Conservation (phyloP, 176 grass and related monocot species). For the Rhynchospora pubera region DNA sequence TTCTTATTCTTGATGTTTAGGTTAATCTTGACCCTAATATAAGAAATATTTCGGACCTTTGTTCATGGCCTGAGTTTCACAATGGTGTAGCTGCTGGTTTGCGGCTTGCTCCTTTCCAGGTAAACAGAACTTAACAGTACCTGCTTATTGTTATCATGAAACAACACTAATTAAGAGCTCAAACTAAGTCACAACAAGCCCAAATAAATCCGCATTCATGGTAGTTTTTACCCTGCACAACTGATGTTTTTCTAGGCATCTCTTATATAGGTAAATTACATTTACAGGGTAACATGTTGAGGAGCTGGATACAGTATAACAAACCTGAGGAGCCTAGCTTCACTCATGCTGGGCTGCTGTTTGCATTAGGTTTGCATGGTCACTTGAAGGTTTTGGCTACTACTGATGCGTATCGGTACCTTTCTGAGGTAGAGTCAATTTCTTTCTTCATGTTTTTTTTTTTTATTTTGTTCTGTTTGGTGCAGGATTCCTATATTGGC, state of each 20-base stretch:
- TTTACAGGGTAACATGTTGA: conserved; percentile 88
- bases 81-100: conserved; percentile 95
- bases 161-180: neutral
- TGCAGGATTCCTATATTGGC: neutral
- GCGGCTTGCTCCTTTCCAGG: conserved; percentile 92
- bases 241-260: neutral
- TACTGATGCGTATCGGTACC: conserved; percentile 81
- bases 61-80: conserved; percentile 93
- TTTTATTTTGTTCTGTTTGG: neutral
- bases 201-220: neutral
- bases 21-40: conserved; percentile 86
- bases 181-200: neutral
- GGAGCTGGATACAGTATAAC: conserved; percentile 96
- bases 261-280: conserved; percentile 11
- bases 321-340: conserved; percentile 86
- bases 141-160: neutral
- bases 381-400: conserved; percentile 68
- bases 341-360: conserved; percentile 86
- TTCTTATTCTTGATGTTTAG: conserved; percentile 38
- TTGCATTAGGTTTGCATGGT: conserved; percentile 91
- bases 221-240: neutral
- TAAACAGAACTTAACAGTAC: conserved; percentile 17
- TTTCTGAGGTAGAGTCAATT: conserved; percentile 56
- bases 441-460: neutral
- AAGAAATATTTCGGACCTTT: conserved; percentile 77